A percentile compares a stretch with the other conserved stretches of the same genome.
phyloP scores from a whole-genome alignment of 2,329 filamentous ascomycete species.

The Xylaria sp. region DNA sequence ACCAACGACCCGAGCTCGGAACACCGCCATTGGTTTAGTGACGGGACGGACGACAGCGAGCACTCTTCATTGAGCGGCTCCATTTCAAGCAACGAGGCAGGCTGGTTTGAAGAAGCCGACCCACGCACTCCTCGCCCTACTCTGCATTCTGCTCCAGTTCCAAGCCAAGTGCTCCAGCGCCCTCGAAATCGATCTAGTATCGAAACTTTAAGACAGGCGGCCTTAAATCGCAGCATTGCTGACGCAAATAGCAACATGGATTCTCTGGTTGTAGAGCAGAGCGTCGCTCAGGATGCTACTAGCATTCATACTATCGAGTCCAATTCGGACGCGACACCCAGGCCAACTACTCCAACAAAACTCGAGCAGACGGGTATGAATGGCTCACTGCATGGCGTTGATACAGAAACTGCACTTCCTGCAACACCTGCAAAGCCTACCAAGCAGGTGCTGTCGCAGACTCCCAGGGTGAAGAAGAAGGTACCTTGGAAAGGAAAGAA shows the following conservation, averaged over 20 bases:
- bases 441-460: slow-evolving; percentile 56
- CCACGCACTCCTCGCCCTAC: slow-evolving; percentile 61
- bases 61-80: slow-evolving; percentile 79
- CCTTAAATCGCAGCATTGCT: slow-evolving; percentile 44
- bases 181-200: slow-evolving; percentile 64
- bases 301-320: slow-evolving; percentile 48
- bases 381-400: slow-evolving; percentile 44
- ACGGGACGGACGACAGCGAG: slow-evolving; percentile 78
- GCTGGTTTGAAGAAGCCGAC: slow-evolving; percentile 62
- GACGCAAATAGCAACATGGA: slow-evolving; percentile 46
- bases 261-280: slow-evolving; percentile 40
- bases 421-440: slow-evolving; percentile 47
- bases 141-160: slow-evolving; percentile 47
- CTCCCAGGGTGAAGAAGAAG: slow-evolving; percentile 75
- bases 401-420: slow-evolving; percentile 37
- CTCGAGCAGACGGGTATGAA: slow-evolving; percentile 49
- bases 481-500: slow-evolving; percentile 80
- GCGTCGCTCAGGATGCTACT: slow-evolving; percentile 43
- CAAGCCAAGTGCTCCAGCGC: slow-evolving; percentile 50
- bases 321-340: slow-evolving; percentile 44
- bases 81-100: slow-evolving; percentile 60
- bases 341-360: slow-evolving; percentile 50
- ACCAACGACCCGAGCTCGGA: slow-evolving; percentile 76
- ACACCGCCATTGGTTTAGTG: slow-evolving; percentile 84
- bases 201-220: slow-evolving; percentile 64